These are phyloP conservation scores for Fusarium musae DNA, from an alignment of 2,329 filamentous ascomycete genomes.

Conservation along the genomic window DNA sequence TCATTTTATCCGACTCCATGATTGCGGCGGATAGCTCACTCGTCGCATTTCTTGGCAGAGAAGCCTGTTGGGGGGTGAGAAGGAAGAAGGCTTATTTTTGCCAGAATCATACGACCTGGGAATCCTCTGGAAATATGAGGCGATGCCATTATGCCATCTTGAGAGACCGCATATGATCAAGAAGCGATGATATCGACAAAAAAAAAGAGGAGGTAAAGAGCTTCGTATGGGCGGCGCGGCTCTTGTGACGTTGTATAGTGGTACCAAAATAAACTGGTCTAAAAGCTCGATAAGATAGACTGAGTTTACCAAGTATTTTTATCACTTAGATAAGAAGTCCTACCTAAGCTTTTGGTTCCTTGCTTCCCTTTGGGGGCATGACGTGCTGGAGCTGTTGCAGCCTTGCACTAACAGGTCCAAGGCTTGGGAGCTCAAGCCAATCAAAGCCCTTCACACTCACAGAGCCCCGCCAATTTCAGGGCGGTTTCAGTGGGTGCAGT, in stretches of 20 bases:
- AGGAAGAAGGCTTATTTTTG: not conserved
- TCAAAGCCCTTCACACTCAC: conserved; percentile 7
- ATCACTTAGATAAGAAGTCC: not conserved
- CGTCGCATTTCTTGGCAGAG: conserved; percentile 45
- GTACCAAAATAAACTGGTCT: not conserved
- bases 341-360: not conserved
- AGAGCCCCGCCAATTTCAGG: conserved; percentile 19
- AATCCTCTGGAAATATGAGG: conserved; percentile 5
- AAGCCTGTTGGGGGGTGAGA: conserved; percentile 1
- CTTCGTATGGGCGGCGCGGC: not conserved
- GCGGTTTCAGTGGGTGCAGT: conserved; percentile 27
- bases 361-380: conserved; percentile 9
- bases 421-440: conserved; percentile 36
- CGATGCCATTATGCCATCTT: conserved; percentile 49
- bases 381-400: conserved; percentile 41
- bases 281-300: not conserved
- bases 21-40: conserved; percentile 19
- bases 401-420: conserved; percentile 40
- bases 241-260: not conserved
- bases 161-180: conserved; percentile 31
- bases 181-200: conserved; percentile 1
- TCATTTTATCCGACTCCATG: conserved; percentile 44
- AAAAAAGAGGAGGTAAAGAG: conserved; percentile 29
- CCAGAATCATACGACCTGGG: conserved; percentile 29
- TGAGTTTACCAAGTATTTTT: not conserved